Evolutionary conservation across 352 stramenopile genomes (phyloP).

Genomic region (Phytophthora palmivora): DNA sequence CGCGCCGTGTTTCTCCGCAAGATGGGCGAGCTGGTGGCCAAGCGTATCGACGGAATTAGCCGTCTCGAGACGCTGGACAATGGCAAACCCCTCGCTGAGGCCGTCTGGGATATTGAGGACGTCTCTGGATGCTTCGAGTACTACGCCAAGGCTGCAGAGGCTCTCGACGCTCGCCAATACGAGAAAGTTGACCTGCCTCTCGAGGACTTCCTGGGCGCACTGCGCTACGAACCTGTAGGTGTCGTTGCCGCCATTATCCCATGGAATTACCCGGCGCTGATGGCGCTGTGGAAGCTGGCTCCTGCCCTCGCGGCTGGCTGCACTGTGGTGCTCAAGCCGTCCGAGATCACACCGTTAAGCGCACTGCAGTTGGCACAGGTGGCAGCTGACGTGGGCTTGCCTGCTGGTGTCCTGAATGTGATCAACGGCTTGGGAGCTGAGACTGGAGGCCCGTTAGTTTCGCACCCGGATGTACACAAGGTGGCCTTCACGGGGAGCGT

Average conservation of each 20-base stretch:
- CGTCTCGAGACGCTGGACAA: conserved; percentile 72
- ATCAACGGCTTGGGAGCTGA: conserved; percentile 67
- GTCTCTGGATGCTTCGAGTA: conserved; percentile 56
- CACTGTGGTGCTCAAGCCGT: conserved; percentile 61
- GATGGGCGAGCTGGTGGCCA: conserved; percentile 28
- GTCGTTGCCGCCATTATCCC: conserved; percentile 75
- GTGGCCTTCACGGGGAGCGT: conserved; percentile 40
- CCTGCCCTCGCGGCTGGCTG: conserved; percentile 93
- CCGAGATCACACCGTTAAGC: conserved; percentile 93
- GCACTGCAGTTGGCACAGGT: conserved; percentile 81
- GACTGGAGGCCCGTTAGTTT: conserved; percentile 68
- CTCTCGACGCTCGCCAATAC: conserved; percentile 52
- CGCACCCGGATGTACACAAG: conserved; percentile 52
- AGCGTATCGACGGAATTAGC: conserved; percentile 42
- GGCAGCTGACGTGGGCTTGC: conserved; percentile 62
- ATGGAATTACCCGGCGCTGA: conserved; percentile 47
- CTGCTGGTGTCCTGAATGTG: conserved; percentile 71
- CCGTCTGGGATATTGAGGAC: conserved; percentile 78
- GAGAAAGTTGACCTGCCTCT: conserved; percentile 51
- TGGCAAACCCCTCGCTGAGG: conserved; percentile 69
- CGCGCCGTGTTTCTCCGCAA: conserved; percentile 35
- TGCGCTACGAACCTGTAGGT: conserved; percentile 75
- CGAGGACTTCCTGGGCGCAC: conserved; percentile 53
- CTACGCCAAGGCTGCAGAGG: conserved; percentile 32
- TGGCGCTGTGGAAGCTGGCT: conserved; percentile 81